Conservation (phyloP, 2,329 filamentous ascomycete genomes). For the Penicillium sp. region DNA sequence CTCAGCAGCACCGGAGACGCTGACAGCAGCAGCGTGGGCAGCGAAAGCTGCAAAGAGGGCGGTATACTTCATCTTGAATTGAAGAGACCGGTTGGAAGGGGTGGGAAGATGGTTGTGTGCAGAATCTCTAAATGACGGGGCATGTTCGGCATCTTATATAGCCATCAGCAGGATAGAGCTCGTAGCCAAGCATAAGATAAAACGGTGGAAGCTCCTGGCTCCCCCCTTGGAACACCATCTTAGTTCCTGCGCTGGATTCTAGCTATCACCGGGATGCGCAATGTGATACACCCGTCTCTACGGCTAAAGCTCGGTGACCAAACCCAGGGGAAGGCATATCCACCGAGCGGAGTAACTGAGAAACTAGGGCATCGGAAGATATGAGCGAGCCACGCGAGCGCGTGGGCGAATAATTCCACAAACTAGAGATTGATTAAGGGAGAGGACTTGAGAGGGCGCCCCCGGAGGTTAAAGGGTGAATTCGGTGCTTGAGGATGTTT, state of each 20-base stretch:
- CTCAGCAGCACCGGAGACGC: conserved; percentile 39
- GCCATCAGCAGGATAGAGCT: not conserved
- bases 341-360: not conserved
- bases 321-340: not conserved
- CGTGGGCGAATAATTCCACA: conserved; percentile 1
- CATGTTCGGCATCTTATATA: not conserved
- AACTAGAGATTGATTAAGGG: conserved; percentile 6
- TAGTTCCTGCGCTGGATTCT: conserved; percentile 1
- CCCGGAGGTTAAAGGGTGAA: conserved; percentile 3
- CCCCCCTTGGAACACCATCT: not conserved
- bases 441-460: not conserved
- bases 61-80: conserved; percentile 17
- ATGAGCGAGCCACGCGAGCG: not conserved
- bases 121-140: not conserved
- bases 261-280: not conserved
- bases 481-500: conserved; percentile 20
- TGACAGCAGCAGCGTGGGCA: conserved; percentile 20
- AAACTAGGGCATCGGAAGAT: not conserved
- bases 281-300: not conserved
- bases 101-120: not conserved
- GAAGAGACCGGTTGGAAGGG: not conserved
- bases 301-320: conserved; percentile 1
- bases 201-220: not conserved
- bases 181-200: not conserved
- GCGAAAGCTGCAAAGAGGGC: conserved; percentile 20